Evolutionary conservation across 73 alveolate genomes (phyloP).

Genomic region (Uronychia setigera): DNA sequence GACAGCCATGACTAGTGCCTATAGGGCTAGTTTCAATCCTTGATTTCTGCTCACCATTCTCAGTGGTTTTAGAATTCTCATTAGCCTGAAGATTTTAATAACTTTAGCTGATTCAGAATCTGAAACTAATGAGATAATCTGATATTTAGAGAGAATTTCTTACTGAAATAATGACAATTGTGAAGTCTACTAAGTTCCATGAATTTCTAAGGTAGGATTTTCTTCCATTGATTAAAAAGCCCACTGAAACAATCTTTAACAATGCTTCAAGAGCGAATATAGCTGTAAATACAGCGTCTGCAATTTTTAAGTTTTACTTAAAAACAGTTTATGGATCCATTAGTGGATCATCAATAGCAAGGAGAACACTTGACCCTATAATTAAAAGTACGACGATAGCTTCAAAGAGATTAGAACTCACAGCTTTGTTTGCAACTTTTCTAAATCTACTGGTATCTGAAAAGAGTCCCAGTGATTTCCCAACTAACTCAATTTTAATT

Average conservation of each 20-base stretch:
- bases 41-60: slow-evolving; percentile 71
- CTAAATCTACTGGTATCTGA: background rate
- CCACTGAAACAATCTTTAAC: background rate
- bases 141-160: slow-evolving; percentile 3
- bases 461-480: background rate
- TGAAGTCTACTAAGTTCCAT: slow-evolving; percentile 10
- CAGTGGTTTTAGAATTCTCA: slow-evolving; percentile 69
- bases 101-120: slow-evolving; percentile 14
- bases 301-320: background rate
- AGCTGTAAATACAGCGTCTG: background rate
- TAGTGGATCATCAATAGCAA: slow-evolving; percentile 1
- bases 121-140: slow-evolving; percentile 15
- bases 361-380: background rate
- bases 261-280: background rate
- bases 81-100: slow-evolving; percentile 56
- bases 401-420: background rate
- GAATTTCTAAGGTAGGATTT: background rate
- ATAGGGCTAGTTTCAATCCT: slow-evolving; percentile 60
- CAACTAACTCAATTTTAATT: no score
- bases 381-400: background rate
- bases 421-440: background rate
- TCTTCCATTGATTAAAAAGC: background rate
- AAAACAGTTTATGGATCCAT: background rate
- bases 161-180: slow-evolving; percentile 29
- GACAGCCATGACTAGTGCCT: slow-evolving; percentile 33